These are phyloP conservation scores for Croton laevigatus DNA, from an alignment of 441 rosid species.

Conservation along the genomic window DNA sequence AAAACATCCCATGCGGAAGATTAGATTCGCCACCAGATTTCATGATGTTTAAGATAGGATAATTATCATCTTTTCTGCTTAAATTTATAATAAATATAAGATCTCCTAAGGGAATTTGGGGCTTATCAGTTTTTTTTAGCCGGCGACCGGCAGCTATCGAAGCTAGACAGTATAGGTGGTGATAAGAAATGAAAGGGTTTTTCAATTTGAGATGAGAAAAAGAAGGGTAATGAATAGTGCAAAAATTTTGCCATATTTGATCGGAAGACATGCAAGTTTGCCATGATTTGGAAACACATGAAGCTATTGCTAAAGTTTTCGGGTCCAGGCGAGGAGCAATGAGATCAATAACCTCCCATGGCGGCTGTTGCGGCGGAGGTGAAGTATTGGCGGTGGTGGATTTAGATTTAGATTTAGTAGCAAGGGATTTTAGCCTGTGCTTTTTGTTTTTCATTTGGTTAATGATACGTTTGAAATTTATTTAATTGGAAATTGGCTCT, in stretches of 20 bases:
- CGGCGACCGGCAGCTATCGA: slow-evolving; percentile 34
- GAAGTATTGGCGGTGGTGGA: neutral
- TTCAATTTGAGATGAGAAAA: slow-evolving; percentile 33
- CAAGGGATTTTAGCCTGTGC: neutral
- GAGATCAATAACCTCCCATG: slow-evolving; percentile 41
- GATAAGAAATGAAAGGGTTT: slow-evolving; percentile 30
- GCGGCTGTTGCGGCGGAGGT: slow-evolving; percentile 26
- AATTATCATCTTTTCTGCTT: slow-evolving; percentile 1
- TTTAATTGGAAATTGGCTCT: neutral
- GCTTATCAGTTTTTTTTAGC: slow-evolving; percentile 21
- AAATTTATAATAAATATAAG: slow-evolving; percentile 37
- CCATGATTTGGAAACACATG: slow-evolving; percentile 51
- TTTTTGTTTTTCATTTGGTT: too few species aligned
- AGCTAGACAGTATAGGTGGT: slow-evolving; percentile 34
- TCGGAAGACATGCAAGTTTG: slow-evolving; percentile 39
- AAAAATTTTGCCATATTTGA: slow-evolving; percentile 38
- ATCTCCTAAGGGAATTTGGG: slow-evolving; percentile 33
- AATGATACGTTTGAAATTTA: too few species aligned
- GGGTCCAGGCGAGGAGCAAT: slow-evolving; percentile 42
- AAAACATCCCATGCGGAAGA: slow-evolving; percentile 26
- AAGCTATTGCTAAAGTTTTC: slow-evolving; percentile 38
- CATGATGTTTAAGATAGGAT: slow-evolving; percentile 15
- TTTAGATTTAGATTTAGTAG: neutral
- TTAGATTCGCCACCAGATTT: slow-evolving; percentile 21
- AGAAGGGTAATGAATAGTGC: slow-evolving; percentile 36